phyloP scores from a whole-genome alignment of 805 yeast species.

The Kodamaea neixiangensis region DNA sequence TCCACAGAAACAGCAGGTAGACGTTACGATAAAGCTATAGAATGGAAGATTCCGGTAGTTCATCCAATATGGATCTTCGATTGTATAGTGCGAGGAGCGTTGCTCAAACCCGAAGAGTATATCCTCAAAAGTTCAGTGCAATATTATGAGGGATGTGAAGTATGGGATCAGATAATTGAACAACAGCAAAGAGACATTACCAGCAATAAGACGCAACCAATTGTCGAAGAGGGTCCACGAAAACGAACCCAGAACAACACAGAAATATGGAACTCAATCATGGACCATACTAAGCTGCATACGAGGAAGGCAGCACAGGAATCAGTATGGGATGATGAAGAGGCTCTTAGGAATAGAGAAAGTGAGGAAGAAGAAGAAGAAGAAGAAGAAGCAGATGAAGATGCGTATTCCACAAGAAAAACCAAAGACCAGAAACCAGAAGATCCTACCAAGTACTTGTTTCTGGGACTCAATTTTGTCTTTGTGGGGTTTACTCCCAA shows the following conservation, averaged over 20 bases:
- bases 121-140: conserved; percentile 23
- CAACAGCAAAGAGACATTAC: not conserved
- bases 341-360: not conserved
- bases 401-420: conserved; percentile 12
- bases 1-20: conserved; percentile 54
- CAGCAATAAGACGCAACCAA: not conserved
- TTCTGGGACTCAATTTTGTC: conserved; percentile 44
- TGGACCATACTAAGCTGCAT: conserved; percentile 27
- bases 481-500: conserved; percentile 42
- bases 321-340: conserved; percentile 29
- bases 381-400: conserved; percentile 20
- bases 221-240: conserved; percentile 9
- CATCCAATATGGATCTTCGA: conserved; percentile 55
- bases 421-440: not conserved
- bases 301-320: conserved; percentile 16
- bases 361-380: conserved; percentile 18
- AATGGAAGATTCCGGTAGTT: conserved; percentile 53
- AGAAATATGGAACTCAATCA: conserved; percentile 47
- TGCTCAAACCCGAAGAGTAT: conserved; percentile 43
- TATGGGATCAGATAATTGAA: conserved; percentile 34
- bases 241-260: conserved; percentile 24
- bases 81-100: conserved; percentile 45
- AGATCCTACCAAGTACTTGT: conserved; percentile 28
- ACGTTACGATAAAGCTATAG: conserved; percentile 52
- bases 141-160: conserved; percentile 30